Base-by-base conservation (phyloP, 2,329 filamentous ascomycete species). In the Xylaria sp. region DNA sequence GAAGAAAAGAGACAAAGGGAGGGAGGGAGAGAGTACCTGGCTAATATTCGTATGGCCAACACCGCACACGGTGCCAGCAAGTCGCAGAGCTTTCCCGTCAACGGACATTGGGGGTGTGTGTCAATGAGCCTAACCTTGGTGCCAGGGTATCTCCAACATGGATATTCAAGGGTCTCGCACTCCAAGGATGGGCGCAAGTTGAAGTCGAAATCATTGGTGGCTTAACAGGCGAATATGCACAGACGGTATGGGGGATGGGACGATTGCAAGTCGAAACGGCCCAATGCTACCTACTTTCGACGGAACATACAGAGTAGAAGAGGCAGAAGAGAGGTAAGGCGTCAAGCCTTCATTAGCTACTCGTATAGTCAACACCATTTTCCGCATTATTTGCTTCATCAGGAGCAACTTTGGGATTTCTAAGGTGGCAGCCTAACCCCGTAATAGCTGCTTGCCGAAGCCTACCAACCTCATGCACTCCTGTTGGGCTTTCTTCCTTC, bases 91-190 rank as follows among this genome's bases (percentile, higher is more conserved):
- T 26, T 26, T 9, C 16, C 16, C 29, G 29, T 34, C 29, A 13
- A 34, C 3, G 29, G 29, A 13, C 29, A 13, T 34, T n/a, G n/a
- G n/a, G 29, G 8, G 3, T 24, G 52, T 53, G 57, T 60, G 57
- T 52, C 49, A 58, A 57, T 60, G 51, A 39, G 22, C 13, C 18
- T 39, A 44, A 26, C 41, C 13, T 18, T 43, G 39, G 46, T 55
- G 34, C 58, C n/a, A 56, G 58, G 58, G 55, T 58, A 44, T 20
- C 39, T 47, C 48, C 51, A 54, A 55, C 55, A 49, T 48, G 39
- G 52, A 13, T 7, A 26, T 26, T 34, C 29, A 34, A 34, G 29
- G 29, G 16, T 26, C 24, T 9, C 24, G 24, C 24, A 26, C 24
- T 5, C 24, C 5, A 26, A 26, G 24, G 24, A 26, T 9, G 24